These are phyloP conservation scores for Epichloe glyceriae DNA, from an alignment of 2,329 filamentous ascomycete species.

Conservation along the genomic window DNA sequence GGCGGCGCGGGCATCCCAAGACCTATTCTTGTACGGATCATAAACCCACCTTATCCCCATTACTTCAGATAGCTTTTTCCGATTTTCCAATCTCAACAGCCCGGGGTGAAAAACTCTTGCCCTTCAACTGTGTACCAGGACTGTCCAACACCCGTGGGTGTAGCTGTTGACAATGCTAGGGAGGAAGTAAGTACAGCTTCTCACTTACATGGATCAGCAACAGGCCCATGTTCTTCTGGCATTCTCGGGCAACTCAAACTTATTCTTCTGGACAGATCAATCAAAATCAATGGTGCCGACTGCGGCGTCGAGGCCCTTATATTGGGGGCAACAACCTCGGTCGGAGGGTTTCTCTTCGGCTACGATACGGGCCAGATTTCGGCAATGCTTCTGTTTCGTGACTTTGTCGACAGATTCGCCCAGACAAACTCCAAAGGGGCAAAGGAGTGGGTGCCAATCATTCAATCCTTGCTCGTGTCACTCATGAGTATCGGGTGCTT, in stretches of 20 bases:
- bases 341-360: constrained; percentile 50
- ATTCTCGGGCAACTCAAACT: not conserved
- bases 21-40: not conserved
- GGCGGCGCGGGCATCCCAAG: not conserved
- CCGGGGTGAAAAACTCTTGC: not conserved
- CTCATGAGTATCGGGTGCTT: constrained; percentile 43
- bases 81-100: not conserved
- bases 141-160: not conserved
- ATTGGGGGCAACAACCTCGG: constrained; percentile 38
- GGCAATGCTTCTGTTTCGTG: constrained; percentile 33
- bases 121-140: not conserved
- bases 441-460: constrained; percentile 27
- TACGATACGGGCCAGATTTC: constrained; percentile 52
- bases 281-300: constrained; percentile 29
- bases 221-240: not conserved
- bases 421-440: constrained; percentile 26
- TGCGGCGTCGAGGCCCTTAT: constrained; percentile 27
- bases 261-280: constrained; percentile 16
- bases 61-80: not conserved
- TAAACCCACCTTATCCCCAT: not conserved
- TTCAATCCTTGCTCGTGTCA: constrained; percentile 39
- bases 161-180: not conserved
- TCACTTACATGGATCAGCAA: not conserved
- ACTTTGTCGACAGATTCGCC: constrained; percentile 45
- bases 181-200: not conserved